phyloP scores from a whole-genome alignment of 2,329 filamentous ascomycete species.

The Paecilomyces variotii region DNA sequence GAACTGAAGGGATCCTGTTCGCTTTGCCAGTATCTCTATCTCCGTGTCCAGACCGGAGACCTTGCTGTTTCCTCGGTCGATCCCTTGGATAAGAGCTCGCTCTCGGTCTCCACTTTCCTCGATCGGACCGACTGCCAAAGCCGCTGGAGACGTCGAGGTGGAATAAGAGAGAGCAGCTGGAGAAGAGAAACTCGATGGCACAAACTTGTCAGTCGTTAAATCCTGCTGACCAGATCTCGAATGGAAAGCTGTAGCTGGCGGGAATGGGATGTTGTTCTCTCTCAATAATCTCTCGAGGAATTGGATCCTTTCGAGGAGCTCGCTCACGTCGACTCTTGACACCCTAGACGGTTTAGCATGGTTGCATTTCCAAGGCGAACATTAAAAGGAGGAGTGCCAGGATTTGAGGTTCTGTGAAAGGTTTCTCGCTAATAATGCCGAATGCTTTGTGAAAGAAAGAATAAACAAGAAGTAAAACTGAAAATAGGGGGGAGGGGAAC shows the following conservation, averaged over 20 bases:
- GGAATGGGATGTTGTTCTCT: constrained; percentile 8
- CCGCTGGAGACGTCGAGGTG: not conserved
- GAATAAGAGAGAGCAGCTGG: not conserved
- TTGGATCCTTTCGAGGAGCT: constrained; percentile 6
- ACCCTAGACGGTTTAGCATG: constrained; percentile 1
- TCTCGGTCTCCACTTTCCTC: not conserved
- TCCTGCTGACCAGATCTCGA: not conserved
- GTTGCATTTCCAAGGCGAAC: not conserved
- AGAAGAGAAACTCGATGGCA: not conserved
- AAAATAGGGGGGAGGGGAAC: too few species aligned
- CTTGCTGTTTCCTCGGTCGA: constrained; percentile 5
- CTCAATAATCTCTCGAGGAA: constrained; percentile 7
- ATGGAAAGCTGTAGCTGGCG: constrained; percentile 1
- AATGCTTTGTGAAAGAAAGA: not conserved
- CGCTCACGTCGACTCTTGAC: constrained; percentile 7
- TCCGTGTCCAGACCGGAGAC: constrained; percentile 17
- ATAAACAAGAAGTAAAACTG: not conserved
- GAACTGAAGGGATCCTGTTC: constrained; percentile 27
- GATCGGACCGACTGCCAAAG: not conserved
- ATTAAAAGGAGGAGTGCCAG: not conserved
- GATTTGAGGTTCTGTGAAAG: not conserved
- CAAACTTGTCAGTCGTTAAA: not conserved
- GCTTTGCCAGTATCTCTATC: constrained; percentile 19
- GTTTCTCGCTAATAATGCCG: not conserved
- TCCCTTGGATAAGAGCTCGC: constrained; percentile 2